phyloP scores from a whole-genome alignment of 129 eudicot species.

The Heracleum sosnowskyi region DNA sequence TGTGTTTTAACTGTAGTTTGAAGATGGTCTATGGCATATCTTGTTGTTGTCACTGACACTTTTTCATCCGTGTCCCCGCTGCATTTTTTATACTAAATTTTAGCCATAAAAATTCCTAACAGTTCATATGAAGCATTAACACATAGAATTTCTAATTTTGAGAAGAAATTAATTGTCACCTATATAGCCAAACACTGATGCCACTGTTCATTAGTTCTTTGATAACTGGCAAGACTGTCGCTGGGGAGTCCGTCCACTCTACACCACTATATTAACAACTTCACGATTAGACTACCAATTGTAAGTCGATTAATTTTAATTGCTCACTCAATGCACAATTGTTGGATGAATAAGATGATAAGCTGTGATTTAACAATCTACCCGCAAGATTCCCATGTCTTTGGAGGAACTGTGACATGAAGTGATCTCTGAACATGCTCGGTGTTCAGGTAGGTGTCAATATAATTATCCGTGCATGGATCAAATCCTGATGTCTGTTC shows the following conservation, averaged over 20 bases:
- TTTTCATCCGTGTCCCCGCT: conserved; percentile 56
- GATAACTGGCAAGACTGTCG: conserved; percentile 46
- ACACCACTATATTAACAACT: conserved; percentile 5
- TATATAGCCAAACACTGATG: conserved; percentile 52
- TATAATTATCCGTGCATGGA: conserved; percentile 51
- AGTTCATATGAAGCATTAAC: too few relatives aligned
- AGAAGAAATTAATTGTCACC: conserved; percentile 19
- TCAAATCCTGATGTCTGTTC: conserved; percentile 38
- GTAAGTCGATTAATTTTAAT: background rate
- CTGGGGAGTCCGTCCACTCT: conserved; percentile 29
- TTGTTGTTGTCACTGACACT: conserved; percentile 45
- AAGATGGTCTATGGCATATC: conserved; percentile 33
- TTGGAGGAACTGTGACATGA: conserved; percentile 44
- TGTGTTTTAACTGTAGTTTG: conserved; percentile 33
- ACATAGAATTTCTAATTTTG: background rate
- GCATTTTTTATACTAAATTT: background rate
- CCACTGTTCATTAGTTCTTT: conserved; percentile 48
- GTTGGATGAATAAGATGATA: background rate
- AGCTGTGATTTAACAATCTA: background rate
- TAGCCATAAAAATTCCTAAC: background rate
- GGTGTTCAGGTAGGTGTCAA: conserved; percentile 36
- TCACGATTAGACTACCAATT: background rate
- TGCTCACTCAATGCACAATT: background rate
- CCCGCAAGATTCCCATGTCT: conserved; percentile 52
- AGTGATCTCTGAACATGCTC: conserved; percentile 53